Base-by-base conservation (phyloP, 371 early-diverging fungal species). In the Gilbertella persicaria region DNA sequence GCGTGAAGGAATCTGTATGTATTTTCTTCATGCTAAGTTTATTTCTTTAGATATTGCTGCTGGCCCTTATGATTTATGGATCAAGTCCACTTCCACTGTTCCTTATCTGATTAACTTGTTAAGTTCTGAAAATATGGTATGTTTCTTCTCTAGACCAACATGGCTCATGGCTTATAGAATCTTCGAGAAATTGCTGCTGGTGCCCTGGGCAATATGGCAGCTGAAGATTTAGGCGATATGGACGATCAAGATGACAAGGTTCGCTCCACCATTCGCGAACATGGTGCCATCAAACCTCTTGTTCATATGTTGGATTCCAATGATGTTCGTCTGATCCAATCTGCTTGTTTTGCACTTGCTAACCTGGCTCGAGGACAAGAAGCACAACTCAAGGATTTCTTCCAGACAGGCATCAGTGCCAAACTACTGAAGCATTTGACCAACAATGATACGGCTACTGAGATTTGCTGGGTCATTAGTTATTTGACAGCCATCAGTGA, bases 331-430 rank as follows among this genome's bases (percentile, higher is more conserved):
- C 47, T 87, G 33, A 66, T 87, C n/a, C 85, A 86, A 53, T 86
- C 88, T 2, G 80, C 79, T 7, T 90, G 90, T 64, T 89, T 90
- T 69, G 88, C 90, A 4, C 48, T 90, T 23, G 87, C 89, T n/a
- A 89, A 87, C 55, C 58, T 90, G 63, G 83, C 86, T 4, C 85
- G 88, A 39, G 82, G 79, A 16, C 75, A 79, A 25, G 79, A 82
- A 53, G 64, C 78, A 0, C 76, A 79, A 20, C 39, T 63, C 3
- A 10, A 49, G 23, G 63, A 50, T 5, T 63, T 63, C 35, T 45
- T 53, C 16, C 44, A 44, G 9, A 37, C 41, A 2, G 45, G 48
- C 5, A 6, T 63, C 13, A 23, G 48, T 0, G 53, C 53, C 5
- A 63, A 63, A 12, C 39, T 63, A 13, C n/a, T 53, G 26, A 53